These are phyloP conservation scores for Podochytrium sp. DNA, from an alignment of 192 early-diverging fungal genomes.

Conservation along the genomic window DNA sequence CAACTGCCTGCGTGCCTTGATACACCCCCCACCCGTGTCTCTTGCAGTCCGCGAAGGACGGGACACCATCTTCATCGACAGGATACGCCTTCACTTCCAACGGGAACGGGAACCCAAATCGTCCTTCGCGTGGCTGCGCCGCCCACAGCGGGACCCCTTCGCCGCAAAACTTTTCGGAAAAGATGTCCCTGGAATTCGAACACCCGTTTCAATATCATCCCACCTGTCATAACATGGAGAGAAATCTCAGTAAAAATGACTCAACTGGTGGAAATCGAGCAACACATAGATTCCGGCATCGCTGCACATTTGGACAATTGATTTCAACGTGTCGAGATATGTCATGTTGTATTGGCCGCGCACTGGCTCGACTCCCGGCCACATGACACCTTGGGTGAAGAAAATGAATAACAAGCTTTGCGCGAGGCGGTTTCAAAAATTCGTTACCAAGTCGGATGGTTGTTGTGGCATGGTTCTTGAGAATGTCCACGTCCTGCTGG, in stretches of 20 bases:
- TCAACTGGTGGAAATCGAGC: constrained; percentile 69
- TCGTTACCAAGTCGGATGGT: constrained; percentile 27
- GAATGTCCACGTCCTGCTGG: constrained; percentile 18
- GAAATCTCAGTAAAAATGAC: too few species aligned
- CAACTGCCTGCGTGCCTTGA: constrained; percentile 42
- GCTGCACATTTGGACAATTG: constrained; percentile 52
- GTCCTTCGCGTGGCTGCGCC: constrained; percentile 16
- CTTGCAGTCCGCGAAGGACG: constrained; percentile 17
- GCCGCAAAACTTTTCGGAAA: constrained; percentile 33
- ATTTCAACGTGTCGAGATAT: constrained; percentile 56
- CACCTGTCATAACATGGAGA: constrained; percentile 40
- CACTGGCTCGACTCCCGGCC: constrained; percentile 68
- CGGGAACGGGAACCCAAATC: constrained; percentile 31
- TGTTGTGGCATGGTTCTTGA: constrained; percentile 16
- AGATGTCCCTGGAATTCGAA: constrained; percentile 15
- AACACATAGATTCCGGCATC: constrained; percentile 63
- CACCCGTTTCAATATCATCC: constrained; percentile 31
- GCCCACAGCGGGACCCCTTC: constrained; percentile 35
- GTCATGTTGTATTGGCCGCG: constrained; percentile 58
- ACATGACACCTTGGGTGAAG: constrained; percentile 42
- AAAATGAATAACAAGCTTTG: background rate
- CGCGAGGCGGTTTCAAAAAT: background rate
- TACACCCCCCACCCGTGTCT: constrained; percentile 30
- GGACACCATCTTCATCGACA: constrained; percentile 22
- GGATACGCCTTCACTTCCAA: constrained; percentile 6